These are phyloP conservation scores for Colletotrichum falcatum DNA, from an alignment of 2,329 filamentous ascomycete species.

Conservation along the genomic window DNA sequence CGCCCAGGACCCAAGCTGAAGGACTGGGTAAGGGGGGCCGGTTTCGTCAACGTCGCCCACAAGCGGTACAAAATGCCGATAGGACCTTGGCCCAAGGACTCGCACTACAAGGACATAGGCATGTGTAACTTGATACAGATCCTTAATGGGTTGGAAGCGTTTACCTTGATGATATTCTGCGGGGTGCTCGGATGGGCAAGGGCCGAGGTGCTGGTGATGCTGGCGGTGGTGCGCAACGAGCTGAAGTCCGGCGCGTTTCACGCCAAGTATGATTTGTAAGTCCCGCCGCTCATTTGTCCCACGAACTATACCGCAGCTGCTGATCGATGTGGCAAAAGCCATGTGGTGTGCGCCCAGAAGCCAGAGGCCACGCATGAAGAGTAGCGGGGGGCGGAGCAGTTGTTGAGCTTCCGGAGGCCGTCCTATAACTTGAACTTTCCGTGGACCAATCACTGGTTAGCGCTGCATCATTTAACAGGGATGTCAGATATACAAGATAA, in stretches of 20 bases:
- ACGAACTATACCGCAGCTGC: neutral
- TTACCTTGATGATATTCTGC: constrained; percentile 47
- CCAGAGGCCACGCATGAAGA: neutral
- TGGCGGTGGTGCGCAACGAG: constrained; percentile 48
- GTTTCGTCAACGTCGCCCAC: constrained; percentile 52
- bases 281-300: neutral
- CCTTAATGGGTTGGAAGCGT: constrained; percentile 44
- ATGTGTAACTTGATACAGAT: constrained; percentile 37
- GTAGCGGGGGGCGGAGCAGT: neutral
- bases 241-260: constrained; percentile 47
- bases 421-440: neutral
- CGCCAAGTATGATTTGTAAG: constrained; percentile 45
- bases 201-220: constrained; percentile 46
- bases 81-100: constrained; percentile 48
- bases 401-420: neutral
- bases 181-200: constrained; percentile 47
- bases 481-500: no score
- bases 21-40: constrained; percentile 49
- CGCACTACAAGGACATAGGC: constrained; percentile 44
- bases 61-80: constrained; percentile 50
- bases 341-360: constrained; percentile 40
- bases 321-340: neutral
- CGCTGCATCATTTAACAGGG: no score
- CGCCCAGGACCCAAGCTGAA: constrained; percentile 45
- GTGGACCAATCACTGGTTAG: neutral